Base-by-base conservation (phyloP, 768 basidiomycete species). In the Psilocybe sp. region DNA sequence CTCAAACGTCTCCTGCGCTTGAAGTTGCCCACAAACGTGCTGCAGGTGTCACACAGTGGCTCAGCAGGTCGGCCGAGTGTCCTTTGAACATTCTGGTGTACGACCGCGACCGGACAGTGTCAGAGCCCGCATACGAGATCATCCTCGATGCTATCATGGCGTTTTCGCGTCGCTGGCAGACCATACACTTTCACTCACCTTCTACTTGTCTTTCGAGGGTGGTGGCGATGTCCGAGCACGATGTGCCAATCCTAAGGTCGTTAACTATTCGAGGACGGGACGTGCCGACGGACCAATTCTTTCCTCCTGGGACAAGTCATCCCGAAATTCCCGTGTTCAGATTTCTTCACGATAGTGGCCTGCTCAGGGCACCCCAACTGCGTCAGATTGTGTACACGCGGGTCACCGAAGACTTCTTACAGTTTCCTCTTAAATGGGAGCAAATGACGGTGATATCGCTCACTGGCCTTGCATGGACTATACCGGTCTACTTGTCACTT, bases 381-480 rank as follows among this genome's bases (percentile, higher is more conserved):
- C 37, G 18, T 6, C 14, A 33, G 3, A 9, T 48, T 8, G 36
- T 38, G 5, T 40, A 28, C 39, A 31, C 19, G 10, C 39, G 40
- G 13, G 16, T 48, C n/a, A 48, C 47, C 11, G 47, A 48, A 28
- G 47, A 48, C 23, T 40, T 40, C n/a, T 38, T 39, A 10, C 14
- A 15, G 14, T 40, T 48, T 28, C 47, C 28, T 11, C 39, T 48
- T 13, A 18, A 20, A 7, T 40, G 37, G 47, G 12, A 19, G 31
- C 37, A 48, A n/a, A 37, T 48, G 5, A 48, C 47, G 6, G 20
- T 16, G 14, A 44, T 41, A 1, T 40, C 44, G 11, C 44, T 46
- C 10, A 33, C 19, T 33, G 44, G 44, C 5, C 14, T 46, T 19
- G n/a, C 34, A 46, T 36, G 44, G 44, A 12, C n/a, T 15, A n/a